Conservation (phyloP, 805 yeast species). For the Wilhelminamyces savonicus region DNA sequence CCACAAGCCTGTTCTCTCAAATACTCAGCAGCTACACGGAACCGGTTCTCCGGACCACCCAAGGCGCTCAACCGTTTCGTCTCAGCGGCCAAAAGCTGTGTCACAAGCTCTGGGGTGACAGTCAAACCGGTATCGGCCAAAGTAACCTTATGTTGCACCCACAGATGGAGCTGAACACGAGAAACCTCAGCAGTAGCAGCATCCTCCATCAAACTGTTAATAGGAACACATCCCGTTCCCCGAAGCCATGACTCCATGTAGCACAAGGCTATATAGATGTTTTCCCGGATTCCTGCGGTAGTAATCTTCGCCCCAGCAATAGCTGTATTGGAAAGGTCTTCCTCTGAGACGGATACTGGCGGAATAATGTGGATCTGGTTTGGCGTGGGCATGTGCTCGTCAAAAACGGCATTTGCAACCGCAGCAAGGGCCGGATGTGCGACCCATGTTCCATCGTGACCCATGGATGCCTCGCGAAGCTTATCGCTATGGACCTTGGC, state of each 20-base stretch:
- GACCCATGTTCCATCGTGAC: constrained; percentile 18
- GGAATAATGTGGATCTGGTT: constrained; percentile 13
- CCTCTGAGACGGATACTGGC: constrained; percentile 6
- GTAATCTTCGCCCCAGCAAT: constrained; percentile 10
- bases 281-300: constrained; percentile 11
- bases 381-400: constrained; percentile 16
- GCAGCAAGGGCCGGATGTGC: constrained; percentile 16
- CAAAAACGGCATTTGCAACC: constrained; percentile 12
- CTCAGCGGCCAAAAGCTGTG: constrained; percentile 9
- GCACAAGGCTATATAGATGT: constrained; percentile 14
- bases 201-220: constrained; percentile 17
- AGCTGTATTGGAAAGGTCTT: constrained; percentile 9
- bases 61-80: constrained; percentile 4
- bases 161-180: constrained; percentile 12
- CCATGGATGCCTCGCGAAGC: constrained; percentile 15
- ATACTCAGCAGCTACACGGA: constrained; percentile 11
- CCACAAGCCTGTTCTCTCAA: constrained; percentile 14
- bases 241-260: constrained; percentile 16
- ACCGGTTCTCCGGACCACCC: constrained; percentile 5
- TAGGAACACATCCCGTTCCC: constrained; percentile 16
- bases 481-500: constrained; percentile 12
- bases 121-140: constrained; percentile 7
- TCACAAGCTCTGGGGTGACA: constrained; percentile 10
- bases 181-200: constrained; percentile 20
- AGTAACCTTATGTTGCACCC: constrained; percentile 12